Base-by-base conservation (phyloP, 352 stramenopile genomes). In the Globisporangium barbulae region DNA sequence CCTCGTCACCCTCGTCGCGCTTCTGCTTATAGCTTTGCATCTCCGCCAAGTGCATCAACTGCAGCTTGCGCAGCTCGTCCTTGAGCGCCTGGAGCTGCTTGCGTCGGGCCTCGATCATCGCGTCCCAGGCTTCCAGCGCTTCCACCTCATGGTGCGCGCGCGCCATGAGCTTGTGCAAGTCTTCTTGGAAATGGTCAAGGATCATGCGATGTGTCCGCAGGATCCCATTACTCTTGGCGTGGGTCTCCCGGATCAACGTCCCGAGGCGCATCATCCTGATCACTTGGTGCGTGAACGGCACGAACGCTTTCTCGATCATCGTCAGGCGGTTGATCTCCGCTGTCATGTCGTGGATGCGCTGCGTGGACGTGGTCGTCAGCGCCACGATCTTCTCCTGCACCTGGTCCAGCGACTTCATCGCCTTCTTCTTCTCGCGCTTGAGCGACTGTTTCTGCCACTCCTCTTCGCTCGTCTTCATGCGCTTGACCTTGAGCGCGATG, bases 401-500 rank as follows among this genome's bases (percentile, higher is more conserved):
- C 25, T 79, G 69, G 3, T 76, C 68, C 2, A 91, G 68, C 5
- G 76, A 90, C 48, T 83, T 88, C 48, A 76, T 76, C 9, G 85
- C 83, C 50, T 91, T 93, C 72, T 94, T 94, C 59, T 81, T 85
- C 28, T 93, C 85, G 10, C 85, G 80, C 65, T 93, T 89, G 15
- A 94, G 66, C 42, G 85, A 89, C 52, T 93, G 85, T 44, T 85
- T 85, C 52, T 94, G 85, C 82, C 85, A 94, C 52, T 91, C 85
- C 57, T 94, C 82, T 5, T 85, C 80, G 21, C 80, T 91, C 15
- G 67, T 74, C 56, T 91, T 90, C 65, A 94, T 85, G 13, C 83
- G 79, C 37, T 91, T 93, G 8, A 68, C 71, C 58, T 94, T 94
- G 10, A 93, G 70, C 8, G 80, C 71, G 22, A 94, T 79, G 60